Base-by-base conservation (phyloP, 108 stramenopile genomes). In the Skeletonema potamos region DNA sequence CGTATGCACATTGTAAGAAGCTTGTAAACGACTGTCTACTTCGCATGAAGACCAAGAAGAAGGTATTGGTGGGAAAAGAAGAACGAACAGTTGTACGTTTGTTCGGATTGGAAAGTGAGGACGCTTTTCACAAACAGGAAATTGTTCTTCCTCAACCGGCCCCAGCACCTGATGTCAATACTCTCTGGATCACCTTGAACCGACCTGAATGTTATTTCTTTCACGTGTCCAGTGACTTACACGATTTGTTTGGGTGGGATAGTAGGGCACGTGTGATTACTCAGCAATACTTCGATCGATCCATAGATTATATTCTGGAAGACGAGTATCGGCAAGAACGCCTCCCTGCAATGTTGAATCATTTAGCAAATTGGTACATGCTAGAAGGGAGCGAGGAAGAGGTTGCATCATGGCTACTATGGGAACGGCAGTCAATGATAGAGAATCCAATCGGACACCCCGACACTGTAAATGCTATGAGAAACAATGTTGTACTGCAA, bases 171-270 rank as follows among this genome's bases (percentile, higher is more conserved):
- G 60, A 27, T 36, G 55, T 68, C 3, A 15, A 61, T 9, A 34
- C 24, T 58, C 58, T 68, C 0, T 68, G 66, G 66, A 17, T 68
- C 6, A 57, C 56, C 7, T 27, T 68, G 6, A 68, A 68, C 12
- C 57, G 66, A 37, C 66, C 66, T 17, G 66, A 68, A 68, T 57
- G 59, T 9, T 61, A 37, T 30, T 61, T 29, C 6, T 68, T 68
- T 61, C 27, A 37, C 20, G 58, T 61, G 66, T 13, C 33, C 17
- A 26, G 34, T 2, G 66, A 68, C 12, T 68, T 68, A 24, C 27
- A 58, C 20, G 32, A 68, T 3, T 8, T 61, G 7, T 68, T 63
- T 13, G 62, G 66, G 7, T 27, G 8, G n/a, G 60, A 58, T 2
- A 59, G 34, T 20, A 3, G 9, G 12, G 26, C 9, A 20, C 3